Evolutionary conservation across 257 asterid species (phyloP).

Genomic region (Solanum virginianum): DNA sequence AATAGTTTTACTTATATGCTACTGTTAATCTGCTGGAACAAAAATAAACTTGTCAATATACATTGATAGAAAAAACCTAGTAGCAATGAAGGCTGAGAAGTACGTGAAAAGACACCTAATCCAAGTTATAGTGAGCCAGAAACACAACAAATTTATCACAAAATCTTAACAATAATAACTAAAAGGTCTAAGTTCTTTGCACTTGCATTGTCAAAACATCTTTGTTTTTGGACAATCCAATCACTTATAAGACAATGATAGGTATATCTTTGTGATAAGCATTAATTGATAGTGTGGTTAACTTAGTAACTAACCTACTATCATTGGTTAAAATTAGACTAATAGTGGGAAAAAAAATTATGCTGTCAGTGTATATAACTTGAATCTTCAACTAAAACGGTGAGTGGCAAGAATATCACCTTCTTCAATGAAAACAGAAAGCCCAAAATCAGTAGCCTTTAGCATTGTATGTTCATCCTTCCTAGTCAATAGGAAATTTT

Average conservation of each 20-base stretch:
- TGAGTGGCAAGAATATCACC: constrained; percentile 22
- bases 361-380: not conserved
- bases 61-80: not conserved
- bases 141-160: not conserved
- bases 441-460: constrained; percentile 82
- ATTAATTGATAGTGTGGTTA: not conserved
- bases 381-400: not conserved
- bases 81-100: not conserved
- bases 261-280: not conserved
- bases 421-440: constrained; percentile 79
- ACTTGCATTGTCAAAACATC: not conserved
- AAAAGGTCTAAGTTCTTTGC: not conserved
- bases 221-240: not conserved
- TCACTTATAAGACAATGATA: not conserved
- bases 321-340: not conserved
- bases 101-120: not conserved
- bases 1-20: not conserved
- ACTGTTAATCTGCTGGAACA: not conserved
- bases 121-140: not conserved
- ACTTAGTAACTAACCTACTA: not conserved
- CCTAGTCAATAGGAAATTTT: constrained; percentile 72
- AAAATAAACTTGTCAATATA: not conserved
- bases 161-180: not conserved
- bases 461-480: constrained; percentile 59
- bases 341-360: not conserved